Evolutionary conservation across 345 rosid genomes (phyloP).

Genomic region (Citrus hindsii): DNA sequence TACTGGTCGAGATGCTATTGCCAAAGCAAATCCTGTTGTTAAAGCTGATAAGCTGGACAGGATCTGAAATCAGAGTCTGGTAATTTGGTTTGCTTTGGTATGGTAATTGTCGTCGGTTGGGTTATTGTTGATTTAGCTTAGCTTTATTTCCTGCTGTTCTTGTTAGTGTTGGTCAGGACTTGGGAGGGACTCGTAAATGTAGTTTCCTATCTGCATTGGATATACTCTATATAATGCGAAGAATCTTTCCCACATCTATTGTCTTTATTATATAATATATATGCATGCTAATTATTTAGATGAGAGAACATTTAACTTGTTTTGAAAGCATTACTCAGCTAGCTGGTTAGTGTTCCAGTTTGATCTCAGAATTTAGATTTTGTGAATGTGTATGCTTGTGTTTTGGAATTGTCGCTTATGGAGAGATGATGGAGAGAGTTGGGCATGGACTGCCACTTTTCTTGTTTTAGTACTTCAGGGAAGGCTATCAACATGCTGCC

Average conservation of each 20-base stretch:
- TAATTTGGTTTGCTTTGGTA: conserved; percentile 4
- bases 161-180: not conserved
- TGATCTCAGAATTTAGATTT: not conserved
- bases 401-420: too few species aligned
- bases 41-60: conserved; percentile 72
- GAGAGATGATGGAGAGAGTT: too few species aligned
- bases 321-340: not conserved
- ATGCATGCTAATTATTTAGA: not conserved
- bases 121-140: not conserved
- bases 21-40: conserved; percentile 72
- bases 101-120: not conserved
- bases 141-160: conserved; percentile 3
- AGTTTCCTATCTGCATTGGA: conserved; percentile 2
- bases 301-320: not conserved
- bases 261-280: not conserved
- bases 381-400: not conserved
- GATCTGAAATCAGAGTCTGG: conserved; percentile 40
- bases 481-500: too few species aligned
- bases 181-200: conserved; percentile 15
- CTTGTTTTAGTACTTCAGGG: too few species aligned
- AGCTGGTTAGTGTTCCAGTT: not conserved
- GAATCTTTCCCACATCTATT: not conserved
- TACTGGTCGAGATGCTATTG: conserved; percentile 56
- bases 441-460: too few species aligned
- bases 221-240: not conserved